phyloP scores from a whole-genome alignment of 176 grass and related monocot genomes.

The Eremochloa ophiuroides region DNA sequence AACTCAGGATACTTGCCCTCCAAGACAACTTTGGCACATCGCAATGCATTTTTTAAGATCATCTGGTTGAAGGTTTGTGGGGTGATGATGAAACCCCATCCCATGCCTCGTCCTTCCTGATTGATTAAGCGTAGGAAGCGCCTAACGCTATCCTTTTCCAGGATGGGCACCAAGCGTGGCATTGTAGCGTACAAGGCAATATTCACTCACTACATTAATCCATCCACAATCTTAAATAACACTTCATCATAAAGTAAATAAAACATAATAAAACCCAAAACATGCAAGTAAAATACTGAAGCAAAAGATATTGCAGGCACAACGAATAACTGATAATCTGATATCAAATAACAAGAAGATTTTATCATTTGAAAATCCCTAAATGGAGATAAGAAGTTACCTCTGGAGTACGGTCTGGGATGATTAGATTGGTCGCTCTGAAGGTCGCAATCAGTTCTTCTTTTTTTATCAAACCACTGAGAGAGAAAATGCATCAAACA shows the following conservation, averaged over 20 bases:
- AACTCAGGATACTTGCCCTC: not conserved
- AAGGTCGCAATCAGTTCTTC: not conserved
- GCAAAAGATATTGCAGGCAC: no score
- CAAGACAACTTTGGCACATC: not conserved
- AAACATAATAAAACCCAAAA: no score
- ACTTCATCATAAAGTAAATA: no score
- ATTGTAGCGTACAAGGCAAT: no score
- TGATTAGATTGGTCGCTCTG: conserved; percentile 15
- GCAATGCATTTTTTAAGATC: not conserved
- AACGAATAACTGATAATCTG: not conserved
- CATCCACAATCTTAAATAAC: not conserved
- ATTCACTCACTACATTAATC: no score
- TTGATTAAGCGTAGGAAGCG: not conserved
- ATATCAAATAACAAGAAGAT: not conserved
- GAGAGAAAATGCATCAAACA: not conserved
- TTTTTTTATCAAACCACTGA: not conserved
- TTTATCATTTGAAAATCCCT: not conserved
- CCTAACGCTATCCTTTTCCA: not conserved
- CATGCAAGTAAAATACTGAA: no score
- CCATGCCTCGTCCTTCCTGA: not conserved
- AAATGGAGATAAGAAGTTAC: not conserved
- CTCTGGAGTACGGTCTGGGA: conserved; percentile 8
- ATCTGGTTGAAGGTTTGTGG: not conserved
- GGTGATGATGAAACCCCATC: not conserved
- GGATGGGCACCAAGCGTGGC: not conserved